Evolutionary conservation across 441 rosid genomes (phyloP), one percentile per base, ranked within the genome.

Genomic region (Adansonia grandidieri): DNA sequence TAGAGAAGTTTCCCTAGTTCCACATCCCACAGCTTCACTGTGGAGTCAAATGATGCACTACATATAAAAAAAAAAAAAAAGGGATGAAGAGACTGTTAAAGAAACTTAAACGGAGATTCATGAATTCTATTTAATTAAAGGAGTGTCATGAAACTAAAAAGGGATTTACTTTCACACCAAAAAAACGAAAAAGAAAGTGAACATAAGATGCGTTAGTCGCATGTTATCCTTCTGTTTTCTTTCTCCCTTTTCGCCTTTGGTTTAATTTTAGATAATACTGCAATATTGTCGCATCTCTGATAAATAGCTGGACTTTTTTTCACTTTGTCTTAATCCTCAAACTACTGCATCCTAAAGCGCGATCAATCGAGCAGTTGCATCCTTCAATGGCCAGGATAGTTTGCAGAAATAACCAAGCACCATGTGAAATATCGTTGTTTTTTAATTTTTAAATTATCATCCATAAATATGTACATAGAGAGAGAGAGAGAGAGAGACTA

Each of bases 1-100:
- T 84, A 81, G 71, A 91, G 84, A 82, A 94, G 93, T 85, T 90
- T 96, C 71, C 99, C 98, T 54, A 83, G 86, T 73, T 96, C 98
- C 76, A 91, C 97, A 83, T 94, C 98, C 98, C 98, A 94, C 80
- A 97, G 86, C 87, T 97, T 97, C 79, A 97, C 98, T 0, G 99
- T 89, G 20, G 98, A 94, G 87, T 97, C 99, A 74, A 97, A 97
- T 76, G 99, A 97, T 77, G 99, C 99, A 87, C 98, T 94, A 89
- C 19, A 71, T 50, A 32, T 32, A 32, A 32, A 32, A 57, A 37
- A 74, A 60, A 53, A 37, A 42, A 32, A 11, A 28, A 45, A 24
- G 2, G 32, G 13, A 62, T 78, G 1, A 50, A 65, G 11, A 77
- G 20, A 69, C 47, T 19, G 66, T 70, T 10, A 78, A 74, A 44